A percentile compares a stretch with the other conserved stretches of the same genome.
These are phyloP conservation scores for Castanea sativa DNA, from an alignment of 306 rosid species.

Conservation along the genomic window DNA sequence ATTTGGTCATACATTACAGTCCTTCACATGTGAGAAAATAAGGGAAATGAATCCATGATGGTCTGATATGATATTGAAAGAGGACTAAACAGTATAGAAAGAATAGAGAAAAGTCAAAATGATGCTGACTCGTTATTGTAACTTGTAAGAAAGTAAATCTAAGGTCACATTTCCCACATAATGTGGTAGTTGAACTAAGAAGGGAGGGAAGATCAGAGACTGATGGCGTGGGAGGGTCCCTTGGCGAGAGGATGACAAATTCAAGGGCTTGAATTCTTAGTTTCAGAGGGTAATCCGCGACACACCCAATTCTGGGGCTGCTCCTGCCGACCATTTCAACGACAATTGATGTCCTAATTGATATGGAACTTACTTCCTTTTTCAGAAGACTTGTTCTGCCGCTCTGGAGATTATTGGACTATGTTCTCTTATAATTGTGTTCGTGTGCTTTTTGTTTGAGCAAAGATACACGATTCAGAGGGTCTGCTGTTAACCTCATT, in stretches of 20 bases:
- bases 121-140: not conserved
- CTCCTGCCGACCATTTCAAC: constrained; percentile 22
- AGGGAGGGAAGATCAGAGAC: not conserved
- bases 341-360: constrained; percentile 10
- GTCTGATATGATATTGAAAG: not conserved
- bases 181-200: not conserved
- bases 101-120: not conserved
- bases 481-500: not conserved
- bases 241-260: not conserved
- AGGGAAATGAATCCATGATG: not conserved
- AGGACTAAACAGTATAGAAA: not conserved
- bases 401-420: constrained; percentile 9
- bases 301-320: constrained; percentile 25
- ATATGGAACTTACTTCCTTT: constrained; percentile 21
- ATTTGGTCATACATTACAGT: not conserved
- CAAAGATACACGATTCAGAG: not conserved
- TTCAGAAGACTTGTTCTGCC: not conserved
- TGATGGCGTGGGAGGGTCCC: not conserved
- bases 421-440: constrained; percentile 4
- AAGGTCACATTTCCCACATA: constrained; percentile 22
- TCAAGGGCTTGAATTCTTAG: constrained; percentile 25
- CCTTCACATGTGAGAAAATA: not conserved
- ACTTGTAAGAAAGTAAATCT: not conserved
- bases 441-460: not conserved
- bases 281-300: constrained; percentile 21